Percentiles rank a stretch among this genome's conserved stretches.
Conservation (phyloP, 768 basidiomycete genomes). For the Tulasnella calospora region DNA sequence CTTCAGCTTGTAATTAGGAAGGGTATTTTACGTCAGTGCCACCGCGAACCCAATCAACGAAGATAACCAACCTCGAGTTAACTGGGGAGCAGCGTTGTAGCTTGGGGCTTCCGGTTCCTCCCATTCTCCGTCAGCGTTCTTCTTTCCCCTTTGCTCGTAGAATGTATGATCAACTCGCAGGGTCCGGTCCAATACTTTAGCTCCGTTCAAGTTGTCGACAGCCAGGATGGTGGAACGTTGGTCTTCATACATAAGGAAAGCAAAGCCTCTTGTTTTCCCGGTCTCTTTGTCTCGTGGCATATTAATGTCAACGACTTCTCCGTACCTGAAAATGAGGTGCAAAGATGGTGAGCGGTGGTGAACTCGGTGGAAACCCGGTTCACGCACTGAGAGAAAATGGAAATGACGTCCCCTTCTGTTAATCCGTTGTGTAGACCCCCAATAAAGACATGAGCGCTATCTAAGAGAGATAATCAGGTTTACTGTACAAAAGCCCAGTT, state of each 20-base stretch:
- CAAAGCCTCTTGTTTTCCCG: slow-evolving; percentile 86
- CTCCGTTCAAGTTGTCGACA: slow-evolving; percentile 97
- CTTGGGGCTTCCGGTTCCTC: slow-evolving; percentile 79
- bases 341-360: slow-evolving; percentile 19
- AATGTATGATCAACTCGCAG: slow-evolving; percentile 89
- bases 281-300: slow-evolving; percentile 92
- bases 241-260: slow-evolving; percentile 98
- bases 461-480: slow-evolving; percentile 38
- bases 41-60: not conserved
- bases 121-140: slow-evolving; percentile 79
- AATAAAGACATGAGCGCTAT: slow-evolving; percentile 92
- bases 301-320: slow-evolving; percentile 94
- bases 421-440: slow-evolving; percentile 84
- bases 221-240: slow-evolving; percentile 93
- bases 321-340: slow-evolving; percentile 57
- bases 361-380: slow-evolving; percentile 1
- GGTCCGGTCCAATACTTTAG: slow-evolving; percentile 76
- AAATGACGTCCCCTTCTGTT: slow-evolving; percentile 95
- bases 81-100: slow-evolving; percentile 76
- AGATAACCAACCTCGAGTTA: slow-evolving; percentile 53
- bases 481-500: not conserved
- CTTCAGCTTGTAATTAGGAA: slow-evolving; percentile 42
- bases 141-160: slow-evolving; percentile 80
- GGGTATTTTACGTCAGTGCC: not conserved
- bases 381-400: slow-evolving; percentile 94